A percentile compares a stretch with the other conserved stretches of the same genome.
These are phyloP conservation scores for Hyparrhenia diplandra DNA, from an alignment of 176 grass and related monocot species.

Conservation along the genomic window DNA sequence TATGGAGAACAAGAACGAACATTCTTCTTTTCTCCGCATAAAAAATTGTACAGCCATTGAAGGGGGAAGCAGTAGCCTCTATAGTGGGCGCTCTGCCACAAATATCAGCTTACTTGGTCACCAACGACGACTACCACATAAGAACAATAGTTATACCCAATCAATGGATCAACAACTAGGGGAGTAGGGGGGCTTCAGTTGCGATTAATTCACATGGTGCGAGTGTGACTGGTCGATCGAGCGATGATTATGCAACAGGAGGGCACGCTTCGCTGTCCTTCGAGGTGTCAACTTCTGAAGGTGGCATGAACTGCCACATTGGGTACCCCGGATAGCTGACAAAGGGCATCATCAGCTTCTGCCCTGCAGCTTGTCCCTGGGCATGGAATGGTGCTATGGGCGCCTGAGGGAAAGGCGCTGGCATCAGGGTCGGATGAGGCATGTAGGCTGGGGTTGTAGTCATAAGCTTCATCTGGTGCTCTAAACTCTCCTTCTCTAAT, in stretches of 20 bases:
- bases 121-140: too few relatives aligned
- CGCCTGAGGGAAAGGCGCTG: constrained; percentile 42
- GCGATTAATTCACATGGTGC: constrained; percentile 5
- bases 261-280: constrained; percentile 59
- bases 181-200: background rate
- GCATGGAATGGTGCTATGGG: constrained; percentile 48
- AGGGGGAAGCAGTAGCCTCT: constrained; percentile 3
- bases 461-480: constrained; percentile 67
- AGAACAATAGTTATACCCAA: too few relatives aligned
- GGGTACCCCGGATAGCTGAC: constrained; percentile 54
- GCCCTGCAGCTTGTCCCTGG: constrained; percentile 35
- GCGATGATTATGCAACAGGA: constrained; percentile 50
- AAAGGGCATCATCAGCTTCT: constrained; percentile 73
- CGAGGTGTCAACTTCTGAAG: constrained; percentile 64
- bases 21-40: constrained; percentile 38
- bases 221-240: background rate
- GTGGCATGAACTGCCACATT: constrained; percentile 80
- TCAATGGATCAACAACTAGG: too few relatives aligned
- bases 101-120: too few relatives aligned
- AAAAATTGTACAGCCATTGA: constrained; percentile 41
- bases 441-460: constrained; percentile 45
- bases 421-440: constrained; percentile 53
- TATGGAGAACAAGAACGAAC: constrained; percentile 37
- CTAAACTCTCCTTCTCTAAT: constrained; percentile 59
- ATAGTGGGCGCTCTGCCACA: too few relatives aligned